Conservation (phyloP, 2,329 filamentous ascomycete genomes). For the Colletotrichum falcatum region DNA sequence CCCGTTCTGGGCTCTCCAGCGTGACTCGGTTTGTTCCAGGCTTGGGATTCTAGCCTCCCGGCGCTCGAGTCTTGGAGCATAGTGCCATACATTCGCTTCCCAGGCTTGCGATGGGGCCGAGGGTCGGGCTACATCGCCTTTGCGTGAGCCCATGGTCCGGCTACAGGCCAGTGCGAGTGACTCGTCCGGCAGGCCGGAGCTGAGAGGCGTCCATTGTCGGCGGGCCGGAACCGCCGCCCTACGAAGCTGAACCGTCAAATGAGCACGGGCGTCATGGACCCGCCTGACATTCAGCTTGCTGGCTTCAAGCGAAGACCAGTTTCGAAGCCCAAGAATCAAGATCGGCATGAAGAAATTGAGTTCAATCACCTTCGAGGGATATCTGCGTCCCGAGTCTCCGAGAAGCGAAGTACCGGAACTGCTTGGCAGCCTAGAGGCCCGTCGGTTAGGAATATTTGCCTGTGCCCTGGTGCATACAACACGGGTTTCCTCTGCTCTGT, state of each 20-base stretch:
- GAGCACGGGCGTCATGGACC: neutral
- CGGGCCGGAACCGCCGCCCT: neutral
- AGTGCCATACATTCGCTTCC: neutral
- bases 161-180: neutral
- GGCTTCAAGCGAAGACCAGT: neutral
- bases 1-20: neutral
- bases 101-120: neutral
- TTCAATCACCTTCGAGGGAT: neutral
- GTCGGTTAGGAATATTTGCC: neutral
- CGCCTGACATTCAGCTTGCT: neutral
- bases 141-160: neutral
- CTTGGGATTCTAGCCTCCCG: neutral
- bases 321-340: neutral
- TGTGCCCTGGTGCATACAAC: neutral
- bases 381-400: neutral
- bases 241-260: neutral
- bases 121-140: neutral
- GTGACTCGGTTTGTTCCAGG: too few species aligned
- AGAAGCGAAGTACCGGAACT: neutral
- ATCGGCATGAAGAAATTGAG: neutral
- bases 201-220: neutral
- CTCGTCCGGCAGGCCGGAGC: neutral
- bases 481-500: neutral
- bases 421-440: neutral
- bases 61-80: too few species aligned